Percentiles rank a stretch among this genome's conserved stretches.
Conservation (phyloP, 257 asterid species). For the Solanum medicagineum region DNA sequence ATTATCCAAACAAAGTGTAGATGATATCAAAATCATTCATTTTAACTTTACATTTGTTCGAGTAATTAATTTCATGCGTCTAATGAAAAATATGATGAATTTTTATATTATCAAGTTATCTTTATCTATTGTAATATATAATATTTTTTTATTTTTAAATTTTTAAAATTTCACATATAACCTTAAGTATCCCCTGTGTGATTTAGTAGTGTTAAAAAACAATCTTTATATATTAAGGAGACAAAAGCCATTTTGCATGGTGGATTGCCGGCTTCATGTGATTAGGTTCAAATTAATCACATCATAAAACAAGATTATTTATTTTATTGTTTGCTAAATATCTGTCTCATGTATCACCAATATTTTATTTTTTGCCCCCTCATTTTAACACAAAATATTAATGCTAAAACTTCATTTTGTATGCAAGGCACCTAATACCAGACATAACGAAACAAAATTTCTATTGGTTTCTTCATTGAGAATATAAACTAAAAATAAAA, state of each 20-base stretch:
- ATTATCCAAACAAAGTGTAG: too few relatives aligned
- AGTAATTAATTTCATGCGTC: too few relatives aligned
- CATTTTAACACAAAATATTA: neutral
- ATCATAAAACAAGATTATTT: neutral
- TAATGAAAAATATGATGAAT: neutral
- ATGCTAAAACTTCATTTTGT: neutral
- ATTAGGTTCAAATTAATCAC: neutral
- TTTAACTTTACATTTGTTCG: too few relatives aligned
- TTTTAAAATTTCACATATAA: too few relatives aligned
- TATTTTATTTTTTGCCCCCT: neutral
- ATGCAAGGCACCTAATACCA: neutral
- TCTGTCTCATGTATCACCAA: neutral
- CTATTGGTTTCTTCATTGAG: neutral
- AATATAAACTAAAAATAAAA: too few relatives aligned
- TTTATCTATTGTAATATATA: neutral
- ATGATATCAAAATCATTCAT: too few relatives aligned
- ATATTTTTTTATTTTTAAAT: too few relatives aligned
- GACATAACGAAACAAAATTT: neutral
- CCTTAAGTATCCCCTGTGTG: neutral
- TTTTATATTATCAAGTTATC: neutral
- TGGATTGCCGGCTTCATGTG: neutral
- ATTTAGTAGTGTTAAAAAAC: too few relatives aligned
- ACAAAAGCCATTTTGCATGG: neutral
- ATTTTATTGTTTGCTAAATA: neutral
- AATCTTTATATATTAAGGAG: neutral